Evolutionary conservation across 768 basidiomycete genomes (phyloP), one percentile per base, ranked within the genome.

Genomic region (Podaxis mareebaensis): DNA sequence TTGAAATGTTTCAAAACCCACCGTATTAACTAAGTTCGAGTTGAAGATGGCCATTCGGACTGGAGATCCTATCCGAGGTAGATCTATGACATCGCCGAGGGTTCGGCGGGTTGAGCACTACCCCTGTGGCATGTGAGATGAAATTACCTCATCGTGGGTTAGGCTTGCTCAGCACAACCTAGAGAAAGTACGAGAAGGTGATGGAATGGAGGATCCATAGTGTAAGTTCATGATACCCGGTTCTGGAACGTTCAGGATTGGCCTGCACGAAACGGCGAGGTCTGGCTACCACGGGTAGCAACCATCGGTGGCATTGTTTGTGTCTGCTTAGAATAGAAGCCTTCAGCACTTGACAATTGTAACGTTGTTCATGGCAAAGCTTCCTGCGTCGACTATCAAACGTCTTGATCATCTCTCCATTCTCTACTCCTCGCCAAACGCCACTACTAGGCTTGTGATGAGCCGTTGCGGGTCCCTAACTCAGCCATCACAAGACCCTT

Each of bases 41-140:
- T 26, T 30, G 12, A n/a, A 7, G 28, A 58, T 28, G 12, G 28
- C 26, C 12, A 48, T 36, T 12, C 10, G 30, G 15, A 48, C 42
- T 20, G 33, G 42, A 20, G 30, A 58, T 4, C 33, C 44, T 58
- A 58, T 58, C 58, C 58, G 44, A 58, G 58, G 58, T 58, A 58
- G 36, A 44, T 10, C 12, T 13, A 28, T 58, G 58, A 58, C 46
- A 10, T 36, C n/a, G 22, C 28, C 24, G 42, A 57, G 12, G 2
- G 7, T 22, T 13, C 5, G 17, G 24, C 30, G 28, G 24, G 17
- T 15, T 33, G 12, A 33, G 26, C 26, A 24, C 30, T 15, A 33
- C 8, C 30, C 30, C 30, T 33, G 30, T 33, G 30, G 30, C 26
- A 26, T n/a, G 30, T 28, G 28, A 53, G 17, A 53, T 57, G 26